phyloP scores from a whole-genome alignment of 2,329 filamentous ascomycete genomes.

The Trichoderma atrobrunneum region DNA sequence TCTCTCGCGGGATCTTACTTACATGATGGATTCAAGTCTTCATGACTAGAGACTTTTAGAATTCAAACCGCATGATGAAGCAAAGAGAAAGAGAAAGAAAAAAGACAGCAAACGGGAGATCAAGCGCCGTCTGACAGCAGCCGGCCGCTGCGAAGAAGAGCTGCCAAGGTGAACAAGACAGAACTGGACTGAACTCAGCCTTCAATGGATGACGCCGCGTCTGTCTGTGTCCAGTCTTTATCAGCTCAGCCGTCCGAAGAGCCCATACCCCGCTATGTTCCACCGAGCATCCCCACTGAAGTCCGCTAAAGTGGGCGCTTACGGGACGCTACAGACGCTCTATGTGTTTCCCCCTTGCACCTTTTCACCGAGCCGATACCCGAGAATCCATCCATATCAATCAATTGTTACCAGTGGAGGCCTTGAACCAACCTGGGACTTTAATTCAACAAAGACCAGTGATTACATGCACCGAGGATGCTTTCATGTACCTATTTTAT shows the following conservation, averaged over 20 bases:
- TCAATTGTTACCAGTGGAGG: background rate
- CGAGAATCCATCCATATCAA: too few relatives aligned
- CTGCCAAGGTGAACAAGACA: slow-evolving; percentile 1
- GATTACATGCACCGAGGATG: background rate
- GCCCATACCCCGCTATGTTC: slow-evolving; percentile 8
- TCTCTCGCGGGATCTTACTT: background rate
- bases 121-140: slow-evolving; percentile 5
- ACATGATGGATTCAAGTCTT: slow-evolving; percentile 23
- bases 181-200: background rate
- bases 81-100: background rate
- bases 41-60: slow-evolving; percentile 17
- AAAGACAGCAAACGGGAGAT: background rate
- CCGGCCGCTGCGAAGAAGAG: slow-evolving; percentile 1
- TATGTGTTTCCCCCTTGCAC: background rate
- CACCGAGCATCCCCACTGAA: background rate
- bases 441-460: background rate
- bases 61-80: background rate
- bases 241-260: background rate
- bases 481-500: background rate
- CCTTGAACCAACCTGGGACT: too few relatives aligned
- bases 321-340: background rate
- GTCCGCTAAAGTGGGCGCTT: background rate
- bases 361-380: background rate
- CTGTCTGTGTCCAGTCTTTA: background rate
- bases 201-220: background rate